Base-by-base conservation (phyloP, 331 rosid species). In the Malus hybrid region DNA sequence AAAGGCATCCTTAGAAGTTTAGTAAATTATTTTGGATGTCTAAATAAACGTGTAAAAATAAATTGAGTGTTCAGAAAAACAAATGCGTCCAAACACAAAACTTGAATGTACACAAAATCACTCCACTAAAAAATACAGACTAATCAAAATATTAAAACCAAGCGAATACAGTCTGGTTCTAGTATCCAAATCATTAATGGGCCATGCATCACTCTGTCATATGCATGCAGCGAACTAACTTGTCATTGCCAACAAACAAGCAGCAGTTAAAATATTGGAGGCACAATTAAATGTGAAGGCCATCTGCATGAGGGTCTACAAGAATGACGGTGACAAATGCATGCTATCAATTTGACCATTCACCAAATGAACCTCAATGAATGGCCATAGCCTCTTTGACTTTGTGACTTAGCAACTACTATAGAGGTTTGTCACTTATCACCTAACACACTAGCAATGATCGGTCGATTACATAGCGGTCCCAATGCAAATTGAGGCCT, bases 371-470 rank as follows among this genome's bases (percentile, higher is more conserved):
- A 71, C 34, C 46, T 18, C 50, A 33, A 16, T 31, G 69, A 32
- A 29, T 31, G 44, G 24, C 24, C 46, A 64, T 7, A 72, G 6
- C 68, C 29, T 60, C 57, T 4, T 10, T 59, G 27, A 22, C 27
- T 10, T 0, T 64, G 69, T 29, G 78, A 29, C 74, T 64, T 15
- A 0, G 16, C 73, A 44, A 60, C 52, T 9, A 60, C 52, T 10
- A 59, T 7, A 24, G 9, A 18, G 22, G 74, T 76, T 76, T 32
- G 39, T 11, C 29, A 71, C 74, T 67, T 66, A 48, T 64, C 69
- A 76, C 84, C 78, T 22, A 71, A 76, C 78, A 19, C 28, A 70
- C 22, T 50, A 3, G 13, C 6, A n/a, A 64, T 14, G 57, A 54
- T 20, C 73, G 6, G 28, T 72, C 28, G 8, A 28, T 64, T 16